Conservation (phyloP, 148 eudicot genomes). For the Chenopodium berlandieri region DNA sequence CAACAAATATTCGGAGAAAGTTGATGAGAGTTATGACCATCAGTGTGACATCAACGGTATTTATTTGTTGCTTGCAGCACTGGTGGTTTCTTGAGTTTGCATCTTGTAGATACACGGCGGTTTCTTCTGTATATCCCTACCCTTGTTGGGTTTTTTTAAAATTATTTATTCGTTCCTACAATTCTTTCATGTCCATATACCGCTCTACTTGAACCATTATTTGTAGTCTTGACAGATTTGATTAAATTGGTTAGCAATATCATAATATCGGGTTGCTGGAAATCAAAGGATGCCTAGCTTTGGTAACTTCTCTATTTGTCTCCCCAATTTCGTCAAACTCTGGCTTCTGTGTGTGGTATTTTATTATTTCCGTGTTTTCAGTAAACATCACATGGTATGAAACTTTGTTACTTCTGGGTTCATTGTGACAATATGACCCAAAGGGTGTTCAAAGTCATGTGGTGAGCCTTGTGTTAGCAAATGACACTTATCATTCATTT, state of each 20-base stretch:
- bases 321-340: neutral
- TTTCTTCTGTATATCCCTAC: neutral
- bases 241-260: slow-evolving; percentile 17
- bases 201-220: slow-evolving; percentile 8
- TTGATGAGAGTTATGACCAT: neutral
- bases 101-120: slow-evolving; percentile 21
- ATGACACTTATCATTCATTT: neutral
- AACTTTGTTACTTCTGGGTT: neutral
- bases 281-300: neutral
- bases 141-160: neutral
- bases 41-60: neutral
- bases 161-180: neutral
- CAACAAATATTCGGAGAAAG: slow-evolving; percentile 71
- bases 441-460: neutral
- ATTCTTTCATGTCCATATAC: slow-evolving; percentile 32
- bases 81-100: slow-evolving; percentile 10
- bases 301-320: neutral
- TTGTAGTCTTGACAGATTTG: slow-evolving; percentile 12
- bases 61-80: slow-evolving; percentile 8
- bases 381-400: neutral
- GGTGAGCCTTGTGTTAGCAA: neutral
- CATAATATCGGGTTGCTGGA: slow-evolving; percentile 22
- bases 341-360: neutral
- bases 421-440: neutral
- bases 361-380: neutral